These are phyloP conservation scores for Eutrema yunnanense DNA, from an alignment of 345 rosid genomes.

Conservation along the genomic window DNA sequence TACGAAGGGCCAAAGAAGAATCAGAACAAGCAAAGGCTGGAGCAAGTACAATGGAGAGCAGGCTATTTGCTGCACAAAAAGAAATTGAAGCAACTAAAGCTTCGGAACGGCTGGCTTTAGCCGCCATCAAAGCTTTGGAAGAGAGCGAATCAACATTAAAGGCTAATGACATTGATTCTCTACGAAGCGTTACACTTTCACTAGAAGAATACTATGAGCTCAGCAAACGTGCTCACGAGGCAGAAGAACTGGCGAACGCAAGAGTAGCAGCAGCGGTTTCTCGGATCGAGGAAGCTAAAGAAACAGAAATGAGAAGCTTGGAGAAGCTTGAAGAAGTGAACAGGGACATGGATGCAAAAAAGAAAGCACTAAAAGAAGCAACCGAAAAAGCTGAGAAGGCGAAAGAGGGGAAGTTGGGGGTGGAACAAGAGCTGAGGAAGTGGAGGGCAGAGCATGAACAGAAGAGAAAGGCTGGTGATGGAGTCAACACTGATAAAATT, in stretches of 20 bases:
- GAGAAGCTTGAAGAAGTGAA: constrained; percentile 61
- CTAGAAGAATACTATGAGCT: constrained; percentile 83
- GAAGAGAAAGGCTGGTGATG: constrained; percentile 45
- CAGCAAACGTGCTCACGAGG: constrained; percentile 75
- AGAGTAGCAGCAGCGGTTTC: constrained; percentile 73
- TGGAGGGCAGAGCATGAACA: constrained; percentile 89
- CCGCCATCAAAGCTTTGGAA: constrained; percentile 74
- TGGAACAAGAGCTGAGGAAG: constrained; percentile 78
- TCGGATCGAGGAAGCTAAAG: constrained; percentile 71
- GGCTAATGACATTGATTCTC: constrained; percentile 30
- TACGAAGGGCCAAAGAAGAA: constrained; percentile 65
- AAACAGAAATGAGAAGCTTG: constrained; percentile 49
- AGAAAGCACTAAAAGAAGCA: constrained; percentile 61
- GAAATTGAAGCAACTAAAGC: constrained; percentile 89
- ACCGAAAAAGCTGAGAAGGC: constrained; percentile 79
- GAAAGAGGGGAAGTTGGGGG: constrained; percentile 69
- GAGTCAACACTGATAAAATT: constrained; percentile 26
- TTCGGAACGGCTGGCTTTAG: constrained; percentile 73
- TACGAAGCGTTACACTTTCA: constrained; percentile 65
- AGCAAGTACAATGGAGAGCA: constrained; percentile 62
- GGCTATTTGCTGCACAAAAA: constrained; percentile 64
- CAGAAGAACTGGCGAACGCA: constrained; percentile 67
- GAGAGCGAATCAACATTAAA: constrained; percentile 63
- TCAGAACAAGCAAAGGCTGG: constrained; percentile 79
- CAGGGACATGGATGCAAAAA: constrained; percentile 52